Base-by-base conservation (phyloP, 106 monocot species). In the Vanilla planifolia region DNA sequence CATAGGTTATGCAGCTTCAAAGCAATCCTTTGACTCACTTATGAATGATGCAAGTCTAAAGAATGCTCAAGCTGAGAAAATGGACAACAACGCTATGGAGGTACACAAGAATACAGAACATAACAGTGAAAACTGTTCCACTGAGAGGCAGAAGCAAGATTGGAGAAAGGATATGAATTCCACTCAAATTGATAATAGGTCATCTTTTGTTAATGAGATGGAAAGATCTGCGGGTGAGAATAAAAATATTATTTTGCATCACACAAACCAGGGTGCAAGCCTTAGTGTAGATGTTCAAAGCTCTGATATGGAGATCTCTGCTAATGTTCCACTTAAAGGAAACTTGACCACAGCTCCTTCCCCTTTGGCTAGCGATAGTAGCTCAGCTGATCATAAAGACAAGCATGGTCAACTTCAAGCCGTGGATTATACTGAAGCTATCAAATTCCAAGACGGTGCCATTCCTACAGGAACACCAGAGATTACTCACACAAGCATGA, bases 361-460 rank as follows among this genome's bases (percentile, higher is more conserved):
- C 19, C 37, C 35, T 23, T 29, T 36, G 51, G 13, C 24, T 19
- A 7, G 30, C 58, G 11, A 61, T 51, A 35, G 52, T 43, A 62
- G 47, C 40, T 10, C 37, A 62, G 46, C n/a, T 53, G 37, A 21
- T 55, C 47, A 59, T 15, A 58, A 65, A 19, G 36, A 40, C 1
- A 22, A 21, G 8, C 15, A 29, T 68, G 8, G 40, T 64, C 55
- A 63, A n/a, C 1, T 57, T 65, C 37, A 46, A 21, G 21, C 20
- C 28, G n/a, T 39, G 8, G 67, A 33, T 27, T 56, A 62, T 59
- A 33, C 47, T 69, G 79, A 71, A 64, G 20, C 42, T 25, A 60
- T 46, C 3, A 62, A 57, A 55, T 62, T 40, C 5, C 61, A 71
- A 33, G 63, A 70, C 44, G 55, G 19, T 61, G 29, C 10, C 27